A percentile compares a stretch with the other conserved stretches of the same genome.
Evolutionary conservation across 2,329 filamentous ascomycete species (phyloP).

Genomic region (Botryosphaeria dothidea): DNA sequence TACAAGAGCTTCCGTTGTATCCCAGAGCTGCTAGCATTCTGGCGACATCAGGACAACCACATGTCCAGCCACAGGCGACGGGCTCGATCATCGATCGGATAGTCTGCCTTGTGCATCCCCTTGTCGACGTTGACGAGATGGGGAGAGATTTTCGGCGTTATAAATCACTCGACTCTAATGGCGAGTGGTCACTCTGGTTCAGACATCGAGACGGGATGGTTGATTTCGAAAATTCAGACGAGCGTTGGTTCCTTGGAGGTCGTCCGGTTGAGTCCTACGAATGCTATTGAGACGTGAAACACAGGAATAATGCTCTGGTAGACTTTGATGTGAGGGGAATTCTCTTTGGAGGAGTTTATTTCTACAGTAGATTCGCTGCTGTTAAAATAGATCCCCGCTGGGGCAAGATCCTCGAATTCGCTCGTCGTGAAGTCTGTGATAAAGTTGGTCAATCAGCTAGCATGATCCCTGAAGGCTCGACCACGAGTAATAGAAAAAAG

Average conservation of each 20-base stretch:
- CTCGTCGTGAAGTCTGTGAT: not conserved
- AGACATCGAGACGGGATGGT: constrained; percentile 33
- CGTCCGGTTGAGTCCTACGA: constrained; percentile 37
- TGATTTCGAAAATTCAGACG: constrained; percentile 28
- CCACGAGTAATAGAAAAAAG: not conserved
- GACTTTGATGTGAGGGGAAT: no score
- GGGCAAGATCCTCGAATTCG: no score
- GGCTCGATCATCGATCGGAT: not conserved
- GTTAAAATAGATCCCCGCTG: no score
- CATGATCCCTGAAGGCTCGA: not conserved
- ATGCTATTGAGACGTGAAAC: constrained; percentile 24
- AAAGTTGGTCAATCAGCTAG: not conserved
- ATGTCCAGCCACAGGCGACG: not conserved
- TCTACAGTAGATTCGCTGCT: not conserved
- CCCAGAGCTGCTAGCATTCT: not conserved
- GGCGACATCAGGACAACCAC: not conserved
- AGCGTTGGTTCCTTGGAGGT: constrained; percentile 34
- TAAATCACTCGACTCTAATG: constrained; percentile 7
- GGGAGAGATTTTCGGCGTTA: constrained; percentile 2
- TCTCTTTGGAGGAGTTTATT: no score
- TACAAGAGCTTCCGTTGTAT: not conserved
- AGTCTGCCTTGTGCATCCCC: constrained; percentile 9
- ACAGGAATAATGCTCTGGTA: no score
- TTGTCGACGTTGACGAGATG: constrained; percentile 23
- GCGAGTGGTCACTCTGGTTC: constrained; percentile 30